A percentile compares a stretch with the other conserved stretches of the same genome.
Conservation (phyloP, 768 basidiomycete genomes). For the Austroboletus eburneus region DNA sequence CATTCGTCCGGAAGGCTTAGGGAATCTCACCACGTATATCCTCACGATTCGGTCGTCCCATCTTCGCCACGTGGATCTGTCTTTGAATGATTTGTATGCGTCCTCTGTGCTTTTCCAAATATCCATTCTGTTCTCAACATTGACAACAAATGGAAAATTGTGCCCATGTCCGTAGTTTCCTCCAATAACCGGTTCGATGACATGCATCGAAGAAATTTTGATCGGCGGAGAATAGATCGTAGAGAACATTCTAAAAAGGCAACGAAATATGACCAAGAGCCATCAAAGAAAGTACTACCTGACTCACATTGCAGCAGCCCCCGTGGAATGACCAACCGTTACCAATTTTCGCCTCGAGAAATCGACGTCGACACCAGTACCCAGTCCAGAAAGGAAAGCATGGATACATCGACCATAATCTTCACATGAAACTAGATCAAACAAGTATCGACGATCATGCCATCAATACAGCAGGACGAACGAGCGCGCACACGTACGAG, state of each 20-base stretch:
- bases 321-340: slow-evolving; percentile 1
- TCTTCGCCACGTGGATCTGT: not conserved
- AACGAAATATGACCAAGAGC: not conserved
- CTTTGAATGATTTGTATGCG: not conserved
- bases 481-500: not conserved
- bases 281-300: too few relatives aligned
- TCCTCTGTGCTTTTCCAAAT: not conserved
- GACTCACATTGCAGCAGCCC: slow-evolving; percentile 1
- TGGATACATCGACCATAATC: not conserved
- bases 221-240: slow-evolving; percentile 1
- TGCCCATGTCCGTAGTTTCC: not conserved
- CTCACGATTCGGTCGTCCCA: slow-evolving; percentile 8
- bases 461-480: not conserved
- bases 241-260: not conserved
- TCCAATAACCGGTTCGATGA: not conserved
- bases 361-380: slow-evolving; percentile 3
- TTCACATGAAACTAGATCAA: slow-evolving; percentile 5
- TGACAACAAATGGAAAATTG: not conserved
- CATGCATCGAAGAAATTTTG: slow-evolving; percentile 6
- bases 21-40: slow-evolving; percentile 1
- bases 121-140: slow-evolving; percentile 1
- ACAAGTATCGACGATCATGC: not conserved
- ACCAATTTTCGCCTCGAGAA: slow-evolving; percentile 5
- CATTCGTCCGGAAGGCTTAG: not conserved
- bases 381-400: slow-evolving; percentile 2